Percentiles rank a stretch among this genome's conserved stretches.
Evolutionary conservation across 768 basidiomycete species (phyloP).

Genomic region (Lepiota venenata): DNA sequence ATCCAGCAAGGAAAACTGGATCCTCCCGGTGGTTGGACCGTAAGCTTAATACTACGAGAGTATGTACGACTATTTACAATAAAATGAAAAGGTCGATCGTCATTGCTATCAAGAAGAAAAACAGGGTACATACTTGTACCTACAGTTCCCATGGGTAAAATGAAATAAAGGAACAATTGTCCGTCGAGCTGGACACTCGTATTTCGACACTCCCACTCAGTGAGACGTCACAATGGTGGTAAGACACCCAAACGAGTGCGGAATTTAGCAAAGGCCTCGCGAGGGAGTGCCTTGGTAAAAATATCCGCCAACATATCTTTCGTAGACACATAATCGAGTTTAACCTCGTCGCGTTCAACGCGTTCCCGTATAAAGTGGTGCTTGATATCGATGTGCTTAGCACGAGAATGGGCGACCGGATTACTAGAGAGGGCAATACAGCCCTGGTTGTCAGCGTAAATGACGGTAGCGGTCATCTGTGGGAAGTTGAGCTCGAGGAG

Average conservation of each 20-base stretch:
- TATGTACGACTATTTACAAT: too few species aligned
- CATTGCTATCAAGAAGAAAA: too few species aligned
- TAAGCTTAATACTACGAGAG: too few species aligned
- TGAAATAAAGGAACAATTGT: too few species aligned
- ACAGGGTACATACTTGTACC: too few species aligned
- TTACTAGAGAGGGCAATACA: not conserved
- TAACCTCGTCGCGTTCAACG: not conserved
- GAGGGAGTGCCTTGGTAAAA: slow-evolving; percentile 23
- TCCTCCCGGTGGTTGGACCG: too few species aligned
- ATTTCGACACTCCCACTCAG: not conserved
- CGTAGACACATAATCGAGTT: slow-evolving; percentile 22
- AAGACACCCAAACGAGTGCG: not conserved
- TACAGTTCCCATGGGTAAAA: too few species aligned
- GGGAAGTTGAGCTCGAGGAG: slow-evolving; percentile 15
- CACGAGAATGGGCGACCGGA: not conserved
- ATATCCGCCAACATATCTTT: slow-evolving; percentile 22
- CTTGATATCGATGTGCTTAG: slow-evolving; percentile 5
- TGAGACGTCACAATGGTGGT: slow-evolving; percentile 7
- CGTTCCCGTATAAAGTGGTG: slow-evolving; percentile 3
- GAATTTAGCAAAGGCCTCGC: not conserved
- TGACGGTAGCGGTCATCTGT: not conserved
- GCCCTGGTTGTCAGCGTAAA: not conserved
- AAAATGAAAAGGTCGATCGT: too few species aligned
- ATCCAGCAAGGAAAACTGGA: too few species aligned
- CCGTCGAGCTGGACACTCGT: too few species aligned